Percentiles rank a stretch among this genome's conserved stretches.
Conservation (phyloP, 2,329 filamentous ascomycete species). For the Aspergillus sergii region DNA sequence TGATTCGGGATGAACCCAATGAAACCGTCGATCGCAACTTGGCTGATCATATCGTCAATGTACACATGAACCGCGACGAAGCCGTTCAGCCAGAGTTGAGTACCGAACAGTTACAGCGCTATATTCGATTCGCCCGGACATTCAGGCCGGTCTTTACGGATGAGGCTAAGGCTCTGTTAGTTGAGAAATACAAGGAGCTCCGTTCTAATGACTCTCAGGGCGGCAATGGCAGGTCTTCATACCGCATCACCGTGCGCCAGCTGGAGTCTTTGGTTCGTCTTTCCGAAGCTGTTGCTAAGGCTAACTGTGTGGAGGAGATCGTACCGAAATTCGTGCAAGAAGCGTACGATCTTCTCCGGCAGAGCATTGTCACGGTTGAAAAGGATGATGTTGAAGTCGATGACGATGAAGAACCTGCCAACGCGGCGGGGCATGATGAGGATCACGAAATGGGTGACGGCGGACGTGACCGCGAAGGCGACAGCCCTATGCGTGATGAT, state of each 20-base stretch:
- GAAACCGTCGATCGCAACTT: slow-evolving; percentile 87
- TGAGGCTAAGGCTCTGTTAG: slow-evolving; percentile 81
- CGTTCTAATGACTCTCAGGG: slow-evolving; percentile 91
- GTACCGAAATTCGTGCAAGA: slow-evolving; percentile 83
- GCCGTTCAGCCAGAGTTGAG: slow-evolving; percentile 91
- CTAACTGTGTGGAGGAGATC: slow-evolving; percentile 92
- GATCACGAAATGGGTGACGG: slow-evolving; percentile 52
- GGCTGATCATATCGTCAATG: slow-evolving; percentile 89
- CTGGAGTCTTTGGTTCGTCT: slow-evolving; percentile 94
- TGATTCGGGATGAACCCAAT: slow-evolving; percentile 95
- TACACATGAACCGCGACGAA: slow-evolving; percentile 90
- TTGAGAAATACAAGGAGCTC: slow-evolving; percentile 93
- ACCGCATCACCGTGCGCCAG: slow-evolving; percentile 95
- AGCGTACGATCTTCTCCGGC: slow-evolving; percentile 85
- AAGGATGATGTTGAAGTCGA: slow-evolving; percentile 94
- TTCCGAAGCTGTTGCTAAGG: slow-evolving; percentile 96
- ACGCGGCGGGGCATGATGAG: slow-evolving; percentile 50
- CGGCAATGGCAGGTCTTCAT: slow-evolving; percentile 90
- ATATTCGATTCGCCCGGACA: slow-evolving; percentile 93
- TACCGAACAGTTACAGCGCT: slow-evolving; percentile 93
- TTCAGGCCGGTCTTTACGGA: slow-evolving; percentile 92
- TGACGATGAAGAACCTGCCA: slow-evolving; percentile 67
- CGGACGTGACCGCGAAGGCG: slow-evolving; percentile 50
- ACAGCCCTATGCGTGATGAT: slow-evolving; percentile 58
- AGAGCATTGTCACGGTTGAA: slow-evolving; percentile 96